These are phyloP conservation scores for Elymus sibiricus DNA, from an alignment of 176 grass and related monocot genomes.

Conservation along the genomic window DNA sequence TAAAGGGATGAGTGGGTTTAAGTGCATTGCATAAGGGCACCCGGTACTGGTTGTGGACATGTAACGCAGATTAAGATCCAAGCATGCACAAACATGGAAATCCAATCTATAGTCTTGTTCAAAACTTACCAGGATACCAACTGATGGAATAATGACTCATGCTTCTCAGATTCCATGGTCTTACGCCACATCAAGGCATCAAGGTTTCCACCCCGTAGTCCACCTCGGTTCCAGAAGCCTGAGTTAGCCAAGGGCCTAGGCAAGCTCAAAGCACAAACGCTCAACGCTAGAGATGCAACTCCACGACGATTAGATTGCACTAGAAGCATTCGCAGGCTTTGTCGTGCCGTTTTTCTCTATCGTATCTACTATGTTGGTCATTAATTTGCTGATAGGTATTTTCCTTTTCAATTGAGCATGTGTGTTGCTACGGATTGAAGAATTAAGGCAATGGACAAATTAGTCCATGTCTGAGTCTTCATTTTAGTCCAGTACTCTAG, in stretches of 20 bases:
- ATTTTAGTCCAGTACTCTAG: too few relatives aligned
- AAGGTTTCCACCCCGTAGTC: background rate
- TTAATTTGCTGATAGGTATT: too few relatives aligned
- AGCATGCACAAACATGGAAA: background rate
- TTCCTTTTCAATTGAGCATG: too few relatives aligned
- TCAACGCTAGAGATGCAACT: background rate
- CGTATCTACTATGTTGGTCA: too few relatives aligned
- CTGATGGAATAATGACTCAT: background rate
- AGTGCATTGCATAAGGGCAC: conserved; percentile 27
- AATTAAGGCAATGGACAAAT: too few relatives aligned
- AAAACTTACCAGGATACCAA: background rate
- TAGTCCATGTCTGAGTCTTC: too few relatives aligned
- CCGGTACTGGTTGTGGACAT: background rate
- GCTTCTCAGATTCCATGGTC: background rate
- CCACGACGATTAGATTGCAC: background rate
- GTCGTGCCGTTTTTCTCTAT: too few relatives aligned
- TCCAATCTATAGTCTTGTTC: background rate
- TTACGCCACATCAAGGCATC: background rate
- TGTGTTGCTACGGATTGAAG: too few relatives aligned
- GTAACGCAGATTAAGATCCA: background rate
- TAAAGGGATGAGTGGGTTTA: background rate
- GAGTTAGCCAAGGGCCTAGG: background rate
- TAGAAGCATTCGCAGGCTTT: too few relatives aligned
- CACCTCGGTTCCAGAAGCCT: background rate
- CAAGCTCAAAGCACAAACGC: background rate